These are phyloP conservation scores for Jacaranda copaia DNA, from an alignment of 257 asterid species.

Conservation along the genomic window DNA sequence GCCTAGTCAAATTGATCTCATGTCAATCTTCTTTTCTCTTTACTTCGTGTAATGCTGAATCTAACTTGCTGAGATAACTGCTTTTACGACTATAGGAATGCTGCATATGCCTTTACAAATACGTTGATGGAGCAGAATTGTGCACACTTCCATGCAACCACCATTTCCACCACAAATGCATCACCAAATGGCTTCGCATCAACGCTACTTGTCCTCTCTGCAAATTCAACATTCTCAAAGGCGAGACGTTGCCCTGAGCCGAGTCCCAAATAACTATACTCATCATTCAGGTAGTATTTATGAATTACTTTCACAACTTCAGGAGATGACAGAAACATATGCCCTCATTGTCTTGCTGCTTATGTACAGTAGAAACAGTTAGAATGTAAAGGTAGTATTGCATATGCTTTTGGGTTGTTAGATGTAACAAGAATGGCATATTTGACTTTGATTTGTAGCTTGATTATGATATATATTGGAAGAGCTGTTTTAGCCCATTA, in stretches of 20 bases:
- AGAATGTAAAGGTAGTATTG: constrained; percentile 23
- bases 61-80: not conserved
- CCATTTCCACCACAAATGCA: constrained; percentile 87
- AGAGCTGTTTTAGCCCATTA: constrained; percentile 33
- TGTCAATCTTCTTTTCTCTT: not conserved
- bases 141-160: constrained; percentile 89
- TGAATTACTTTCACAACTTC: constrained; percentile 5
- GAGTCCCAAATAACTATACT: constrained; percentile 11
- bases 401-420: constrained; percentile 24
- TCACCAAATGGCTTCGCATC: constrained; percentile 83
- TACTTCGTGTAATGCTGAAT: not conserved
- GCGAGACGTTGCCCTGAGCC: constrained; percentile 59
- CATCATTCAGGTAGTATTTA: not conserved
- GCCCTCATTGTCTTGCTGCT: constrained; percentile 33
- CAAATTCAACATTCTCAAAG: constrained; percentile 75
- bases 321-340: constrained; percentile 21
- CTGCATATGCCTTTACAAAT: constrained; percentile 86
- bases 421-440: constrained; percentile 26
- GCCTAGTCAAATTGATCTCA: not conserved
- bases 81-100: constrained; percentile 67
- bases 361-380: constrained; percentile 50
- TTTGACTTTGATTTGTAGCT: constrained; percentile 35
- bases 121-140: constrained; percentile 76
- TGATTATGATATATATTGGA: constrained; percentile 31
- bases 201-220: constrained; percentile 94